Evolutionary conservation across 768 basidiomycete genomes (phyloP).

Genomic region (Mycena pura): DNA sequence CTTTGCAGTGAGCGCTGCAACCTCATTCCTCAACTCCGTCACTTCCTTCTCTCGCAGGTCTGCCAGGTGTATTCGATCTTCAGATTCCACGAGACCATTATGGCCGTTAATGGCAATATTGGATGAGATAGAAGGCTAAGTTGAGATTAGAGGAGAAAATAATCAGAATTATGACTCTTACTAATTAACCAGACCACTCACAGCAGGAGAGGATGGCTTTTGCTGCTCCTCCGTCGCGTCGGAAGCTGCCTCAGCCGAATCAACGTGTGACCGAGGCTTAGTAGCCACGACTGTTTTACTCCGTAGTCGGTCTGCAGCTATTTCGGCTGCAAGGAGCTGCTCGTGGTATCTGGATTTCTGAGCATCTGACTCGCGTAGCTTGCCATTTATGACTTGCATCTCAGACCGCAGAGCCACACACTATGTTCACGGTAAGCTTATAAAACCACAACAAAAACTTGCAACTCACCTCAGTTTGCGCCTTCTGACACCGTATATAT

Average conservation of each 20-base stretch:
- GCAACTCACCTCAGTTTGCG: constrained; percentile 63
- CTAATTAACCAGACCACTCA: constrained; percentile 74
- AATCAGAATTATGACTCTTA: constrained; percentile 63
- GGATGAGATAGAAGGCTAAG: constrained; percentile 48
- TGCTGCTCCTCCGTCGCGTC: constrained; percentile 54
- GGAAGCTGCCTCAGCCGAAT: constrained; percentile 36
- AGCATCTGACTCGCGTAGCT: constrained; percentile 56
- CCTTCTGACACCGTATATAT: constrained; percentile 56
- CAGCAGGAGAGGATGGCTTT: constrained; percentile 70
- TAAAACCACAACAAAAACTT: constrained; percentile 4
- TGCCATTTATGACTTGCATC: constrained; percentile 54
- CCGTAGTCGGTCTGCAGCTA: constrained; percentile 63
- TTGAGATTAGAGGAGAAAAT: constrained; percentile 49
- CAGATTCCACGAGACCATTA: constrained; percentile 42
- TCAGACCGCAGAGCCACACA: constrained; percentile 65
- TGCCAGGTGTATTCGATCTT: constrained; percentile 50
- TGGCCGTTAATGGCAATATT: constrained; percentile 44
- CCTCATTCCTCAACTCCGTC: constrained; percentile 53
- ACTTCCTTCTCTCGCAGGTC: constrained; percentile 54
- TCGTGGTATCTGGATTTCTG: constrained; percentile 56
- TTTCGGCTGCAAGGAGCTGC: constrained; percentile 63
- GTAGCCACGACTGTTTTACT: constrained; percentile 60
- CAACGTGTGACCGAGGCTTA: constrained; percentile 43
- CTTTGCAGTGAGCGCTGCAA: constrained; percentile 28
- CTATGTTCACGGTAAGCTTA: constrained; percentile 41